Evolutionary conservation across 345 rosid species (phyloP).

Genomic region (Raphanus sativus): DNA sequence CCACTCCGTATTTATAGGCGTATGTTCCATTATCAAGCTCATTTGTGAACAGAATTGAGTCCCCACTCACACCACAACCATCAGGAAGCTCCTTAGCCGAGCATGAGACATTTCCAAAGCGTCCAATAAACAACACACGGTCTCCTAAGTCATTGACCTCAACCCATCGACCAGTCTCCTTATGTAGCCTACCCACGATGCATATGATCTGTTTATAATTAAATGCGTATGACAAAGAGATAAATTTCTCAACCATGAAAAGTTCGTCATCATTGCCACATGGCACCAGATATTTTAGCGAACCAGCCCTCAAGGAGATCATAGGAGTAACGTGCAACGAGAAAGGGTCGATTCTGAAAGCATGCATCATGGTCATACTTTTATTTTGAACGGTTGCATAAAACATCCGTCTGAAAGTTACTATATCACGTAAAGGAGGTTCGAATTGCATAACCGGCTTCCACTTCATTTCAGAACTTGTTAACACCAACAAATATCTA

Average conservation of each 20-base stretch:
- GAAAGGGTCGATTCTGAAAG: neutral
- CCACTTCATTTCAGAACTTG: slow-evolving; percentile 21
- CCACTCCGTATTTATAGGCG: neutral
- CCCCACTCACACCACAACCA: slow-evolving; percentile 18
- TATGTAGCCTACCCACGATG: slow-evolving; percentile 16
- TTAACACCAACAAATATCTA: neutral
- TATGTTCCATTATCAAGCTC: neutral
- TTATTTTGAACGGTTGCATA: neutral
- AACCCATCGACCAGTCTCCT: neutral
- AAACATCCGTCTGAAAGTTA: neutral
- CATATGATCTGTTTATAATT: neutral
- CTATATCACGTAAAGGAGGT: neutral
- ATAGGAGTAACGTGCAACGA: neutral
- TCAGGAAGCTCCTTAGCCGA: slow-evolving; percentile 1
- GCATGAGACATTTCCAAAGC: neutral
- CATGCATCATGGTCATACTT: neutral
- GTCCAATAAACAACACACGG: slow-evolving; percentile 7
- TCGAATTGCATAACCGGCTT: neutral
- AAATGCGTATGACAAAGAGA: neutral
- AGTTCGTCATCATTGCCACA: slow-evolving; percentile 9
- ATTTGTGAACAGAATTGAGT: slow-evolving; percentile 7
- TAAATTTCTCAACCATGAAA: slow-evolving; percentile 5
- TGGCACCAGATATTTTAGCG: neutral
- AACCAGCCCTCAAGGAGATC: too few relatives aligned
- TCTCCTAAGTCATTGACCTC: slow-evolving; percentile 1